These are phyloP conservation scores for Fraxinus floribunda DNA, from an alignment of 305 asterid genomes.

Conservation along the genomic window DNA sequence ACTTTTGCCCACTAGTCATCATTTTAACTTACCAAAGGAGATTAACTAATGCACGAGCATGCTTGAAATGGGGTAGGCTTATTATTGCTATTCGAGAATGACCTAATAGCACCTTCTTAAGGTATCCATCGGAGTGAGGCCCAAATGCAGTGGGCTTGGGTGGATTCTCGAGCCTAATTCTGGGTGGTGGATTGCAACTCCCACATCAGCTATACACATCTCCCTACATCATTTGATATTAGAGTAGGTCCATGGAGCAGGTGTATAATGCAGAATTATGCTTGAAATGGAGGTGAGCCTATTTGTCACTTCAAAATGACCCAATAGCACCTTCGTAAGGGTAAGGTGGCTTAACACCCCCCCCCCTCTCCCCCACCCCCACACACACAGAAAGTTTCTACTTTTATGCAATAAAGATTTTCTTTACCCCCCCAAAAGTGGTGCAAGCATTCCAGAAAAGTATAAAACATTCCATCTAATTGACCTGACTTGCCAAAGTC, in stretches of 20 bases:
- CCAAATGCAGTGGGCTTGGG: not conserved
- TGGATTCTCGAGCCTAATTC: not conserved
- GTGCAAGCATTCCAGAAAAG: not conserved
- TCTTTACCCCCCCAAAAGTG: not conserved
- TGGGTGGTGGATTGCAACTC: not conserved
- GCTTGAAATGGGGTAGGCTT: not conserved
- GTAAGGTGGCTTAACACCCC: not conserved
- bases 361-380: not conserved
- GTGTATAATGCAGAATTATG: not conserved
- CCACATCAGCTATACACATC: not conserved
- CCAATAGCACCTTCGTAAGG: not conserved
- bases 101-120: not conserved
- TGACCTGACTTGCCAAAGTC: not conserved
- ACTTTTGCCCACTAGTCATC: not conserved
- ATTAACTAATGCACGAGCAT: not conserved
- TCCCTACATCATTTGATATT: not conserved
- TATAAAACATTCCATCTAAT: not conserved
- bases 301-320: not conserved
- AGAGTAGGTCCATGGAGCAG: not conserved
- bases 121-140: not conserved
- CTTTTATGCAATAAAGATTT: not conserved
- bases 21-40: not conserved
- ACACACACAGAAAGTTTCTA: not conserved
- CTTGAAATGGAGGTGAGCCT: not conserved
- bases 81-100: not conserved